Base-by-base conservation (phyloP, 2,329 filamentous ascomycete genomes). In the Colletotrichum liriopes region DNA sequence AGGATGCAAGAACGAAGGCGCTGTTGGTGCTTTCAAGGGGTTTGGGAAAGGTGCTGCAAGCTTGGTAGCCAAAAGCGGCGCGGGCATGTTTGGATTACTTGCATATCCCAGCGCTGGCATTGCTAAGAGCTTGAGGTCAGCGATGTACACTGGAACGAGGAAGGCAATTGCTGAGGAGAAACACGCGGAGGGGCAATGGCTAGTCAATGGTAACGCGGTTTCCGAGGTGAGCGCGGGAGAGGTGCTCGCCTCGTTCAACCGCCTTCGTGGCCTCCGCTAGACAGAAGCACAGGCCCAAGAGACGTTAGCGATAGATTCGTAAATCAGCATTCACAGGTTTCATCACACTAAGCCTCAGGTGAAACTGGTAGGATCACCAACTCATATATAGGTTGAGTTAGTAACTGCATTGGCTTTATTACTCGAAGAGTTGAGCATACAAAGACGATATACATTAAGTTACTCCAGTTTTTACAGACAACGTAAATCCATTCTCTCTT, bases 41-140 rank as follows among this genome's bases (percentile, higher is more conserved):
- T 71, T 86, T 0, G 84, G 83, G 2, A 82, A 83, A 71, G 85
- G 85, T 0, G 64, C 85, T 3, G 84, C 54, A 5, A 67, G 72
- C n/a, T 32, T 72, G 29, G 61, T 64, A 18, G 60, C 67, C 18
- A 76, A 76, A 63, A 63, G 65, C 20, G 68, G 65, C 5, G 62
- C 75, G 16, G 75, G 75, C 63, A 63, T 66, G 70, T 49, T 76
- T n/a, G 74, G 74, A 37, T 41, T 76, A 39, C 29, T 75, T 20
- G 72, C 74, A 5, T 75, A 75, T 39, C 72, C 74, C 3, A 32
- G 65, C 32, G 60, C 71, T 23, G 74, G 75, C 12, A 75, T 75
- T 35, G 71, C 65, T 3, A 75, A 75, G 55, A 74, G 70, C 41
- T 52, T 74, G 23, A 59, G 68, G 26, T 55, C 69, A 12, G 65